Conservation (phyloP, 2,329 filamentous ascomycete species). For the Epicoccum nigrum region DNA sequence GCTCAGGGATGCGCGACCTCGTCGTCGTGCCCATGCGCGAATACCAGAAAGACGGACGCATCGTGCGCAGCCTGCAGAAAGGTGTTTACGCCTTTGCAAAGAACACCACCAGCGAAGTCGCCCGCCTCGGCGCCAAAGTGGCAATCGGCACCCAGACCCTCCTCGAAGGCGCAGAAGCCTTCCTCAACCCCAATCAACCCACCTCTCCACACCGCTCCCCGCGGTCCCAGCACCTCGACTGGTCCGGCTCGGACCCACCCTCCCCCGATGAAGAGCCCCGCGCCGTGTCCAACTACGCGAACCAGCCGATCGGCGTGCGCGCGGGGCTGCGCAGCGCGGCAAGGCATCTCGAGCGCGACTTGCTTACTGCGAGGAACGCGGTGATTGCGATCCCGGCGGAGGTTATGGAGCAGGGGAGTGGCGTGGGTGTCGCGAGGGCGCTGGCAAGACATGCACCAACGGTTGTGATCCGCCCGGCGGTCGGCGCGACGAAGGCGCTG, state of each 20-base stretch:
- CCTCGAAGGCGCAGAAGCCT: conserved; percentile 83
- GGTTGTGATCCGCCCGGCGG: conserved; percentile 86
- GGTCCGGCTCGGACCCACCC: conserved; percentile 63
- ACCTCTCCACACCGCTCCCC: conserved; percentile 36
- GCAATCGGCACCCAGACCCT: conserved; percentile 95
- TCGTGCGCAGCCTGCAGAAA: conserved; percentile 90
- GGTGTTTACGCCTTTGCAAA: conserved; percentile 88
- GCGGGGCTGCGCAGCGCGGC: conserved; percentile 86
- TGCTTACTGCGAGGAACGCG: conserved; percentile 85
- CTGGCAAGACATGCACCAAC: conserved; percentile 86
- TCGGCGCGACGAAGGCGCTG: conserved; percentile 87
- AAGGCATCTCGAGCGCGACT: conserved; percentile 79
- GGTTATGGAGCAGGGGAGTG: conserved; percentile 83
- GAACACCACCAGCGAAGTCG: conserved; percentile 92
- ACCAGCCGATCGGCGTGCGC: conserved; percentile 87
- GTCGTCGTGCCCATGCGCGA: conserved; percentile 89
- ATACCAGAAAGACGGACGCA: conserved; percentile 90
- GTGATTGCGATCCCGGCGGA: conserved; percentile 94
- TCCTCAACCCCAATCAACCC: conserved; percentile 60
- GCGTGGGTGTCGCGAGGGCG: conserved; percentile 78
- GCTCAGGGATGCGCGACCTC: conserved; percentile 82
- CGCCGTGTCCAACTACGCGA: conserved; percentile 88
- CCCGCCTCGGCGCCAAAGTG: conserved; percentile 90
- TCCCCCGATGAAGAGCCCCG: conserved; percentile 73
- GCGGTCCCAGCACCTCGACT: conserved; percentile 43